Conservation (phyloP, 805 yeast genomes). For the Myxozyma neglecta region DNA sequence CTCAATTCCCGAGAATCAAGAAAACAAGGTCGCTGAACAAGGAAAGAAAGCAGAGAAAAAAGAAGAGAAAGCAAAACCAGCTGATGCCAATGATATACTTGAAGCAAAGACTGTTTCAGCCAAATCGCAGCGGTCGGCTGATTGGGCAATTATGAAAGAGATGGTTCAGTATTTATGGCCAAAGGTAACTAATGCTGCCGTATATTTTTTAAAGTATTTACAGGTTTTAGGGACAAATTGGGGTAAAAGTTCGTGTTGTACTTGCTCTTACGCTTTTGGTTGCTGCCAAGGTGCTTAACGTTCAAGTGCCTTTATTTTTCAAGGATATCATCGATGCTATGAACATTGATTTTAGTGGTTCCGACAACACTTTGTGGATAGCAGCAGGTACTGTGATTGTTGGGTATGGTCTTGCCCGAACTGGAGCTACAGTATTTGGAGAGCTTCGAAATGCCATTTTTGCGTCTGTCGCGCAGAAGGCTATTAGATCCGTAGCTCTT, state of each 20-base stretch:
- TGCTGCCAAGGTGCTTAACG: constrained; percentile 80
- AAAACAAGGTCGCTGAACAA: background rate
- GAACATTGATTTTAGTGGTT: constrained; percentile 82
- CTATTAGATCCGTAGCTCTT: constrained; percentile 84
- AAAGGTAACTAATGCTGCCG: constrained; percentile 32
- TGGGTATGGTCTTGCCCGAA: constrained; percentile 91
- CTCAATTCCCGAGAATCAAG: background rate
- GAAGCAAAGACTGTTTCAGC: constrained; percentile 17
- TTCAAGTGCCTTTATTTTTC: constrained; percentile 94
- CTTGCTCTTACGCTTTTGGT: constrained; percentile 72
- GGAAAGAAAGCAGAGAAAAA: constrained; percentile 3
- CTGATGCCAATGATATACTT: constrained; percentile 6
- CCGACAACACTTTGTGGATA: constrained; percentile 64
- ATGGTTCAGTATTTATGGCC: constrained; percentile 81
- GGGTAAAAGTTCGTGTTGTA: constrained; percentile 70
- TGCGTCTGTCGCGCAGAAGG: constrained; percentile 92
- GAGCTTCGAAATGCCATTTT: constrained; percentile 93
- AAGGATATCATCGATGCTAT: constrained; percentile 84
- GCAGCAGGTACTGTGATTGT: constrained; percentile 67
- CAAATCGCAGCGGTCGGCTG: constrained; percentile 27
- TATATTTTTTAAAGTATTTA: background rate
- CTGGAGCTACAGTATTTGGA: constrained; percentile 92
- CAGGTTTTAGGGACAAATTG: constrained; percentile 48
- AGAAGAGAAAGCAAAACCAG: background rate
- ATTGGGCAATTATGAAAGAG: constrained; percentile 55